phyloP scores from a whole-genome alignment of 352 stramenopile species.

The Thalassiosira exigua region DNA sequence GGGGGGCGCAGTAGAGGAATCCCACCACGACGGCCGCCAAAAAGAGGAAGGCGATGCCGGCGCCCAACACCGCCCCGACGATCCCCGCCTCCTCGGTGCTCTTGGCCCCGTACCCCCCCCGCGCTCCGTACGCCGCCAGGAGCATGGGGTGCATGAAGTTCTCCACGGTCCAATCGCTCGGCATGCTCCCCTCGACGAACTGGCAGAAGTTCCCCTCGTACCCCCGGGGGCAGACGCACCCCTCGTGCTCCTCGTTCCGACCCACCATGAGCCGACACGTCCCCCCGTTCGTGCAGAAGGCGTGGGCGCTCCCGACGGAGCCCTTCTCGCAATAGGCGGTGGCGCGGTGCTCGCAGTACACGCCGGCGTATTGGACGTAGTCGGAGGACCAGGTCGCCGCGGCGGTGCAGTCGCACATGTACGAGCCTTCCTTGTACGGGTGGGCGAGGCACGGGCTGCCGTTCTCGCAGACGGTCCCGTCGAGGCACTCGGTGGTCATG shows the following conservation, averaged over 20 bases:
- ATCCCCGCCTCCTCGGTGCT: conserved; percentile 26
- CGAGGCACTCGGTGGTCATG: conserved; percentile 32
- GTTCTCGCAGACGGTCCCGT: conserved; percentile 55
- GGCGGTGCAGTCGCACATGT: conserved; percentile 41
- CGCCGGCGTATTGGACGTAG: conserved; percentile 21
- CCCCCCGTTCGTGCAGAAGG: conserved; percentile 54
- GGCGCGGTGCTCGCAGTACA: conserved; percentile 51
- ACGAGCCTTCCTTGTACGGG: conserved; percentile 38
- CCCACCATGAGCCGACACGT: conserved; percentile 35
- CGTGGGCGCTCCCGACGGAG: conserved; percentile 2
- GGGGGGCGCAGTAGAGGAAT: conserved; percentile 15
- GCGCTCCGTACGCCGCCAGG: not conserved
- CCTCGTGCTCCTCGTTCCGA: conserved; percentile 27
- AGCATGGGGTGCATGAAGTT: conserved; percentile 29
- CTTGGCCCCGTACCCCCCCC: not conserved
- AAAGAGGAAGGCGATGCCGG: too few species aligned
- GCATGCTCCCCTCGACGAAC: conserved; percentile 34
- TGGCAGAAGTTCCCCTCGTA: conserved; percentile 60
- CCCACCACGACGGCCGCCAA: not conserved
- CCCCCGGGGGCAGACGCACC: conserved; percentile 36
- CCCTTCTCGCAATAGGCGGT: conserved; percentile 37
- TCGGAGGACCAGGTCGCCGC: not conserved
- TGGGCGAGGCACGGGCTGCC: conserved; percentile 31
- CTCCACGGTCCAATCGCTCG: conserved; percentile 47
- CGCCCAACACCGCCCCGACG: conserved; percentile 20